These are phyloP conservation scores for Cordyceps cicadae DNA, from an alignment of 2,329 filamentous ascomycete species.

Conservation along the genomic window DNA sequence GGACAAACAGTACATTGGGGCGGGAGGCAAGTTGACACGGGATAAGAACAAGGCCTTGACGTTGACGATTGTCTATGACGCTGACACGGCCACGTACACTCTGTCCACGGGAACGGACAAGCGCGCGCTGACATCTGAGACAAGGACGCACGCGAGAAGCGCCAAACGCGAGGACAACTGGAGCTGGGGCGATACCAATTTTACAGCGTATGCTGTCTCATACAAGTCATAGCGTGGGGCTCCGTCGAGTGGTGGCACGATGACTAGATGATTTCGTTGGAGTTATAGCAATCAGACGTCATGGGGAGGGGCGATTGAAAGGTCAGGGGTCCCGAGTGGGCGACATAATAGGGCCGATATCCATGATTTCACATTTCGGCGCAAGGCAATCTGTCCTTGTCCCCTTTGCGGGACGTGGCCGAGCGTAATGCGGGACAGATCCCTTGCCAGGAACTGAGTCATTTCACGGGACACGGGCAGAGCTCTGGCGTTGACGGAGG, in stretches of 20 bases:
- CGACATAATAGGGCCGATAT: background rate
- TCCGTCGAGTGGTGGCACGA: background rate
- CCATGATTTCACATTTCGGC: too few relatives aligned
- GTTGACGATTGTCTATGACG: constrained; percentile 5
- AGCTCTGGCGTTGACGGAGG: background rate
- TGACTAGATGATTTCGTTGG: background rate
- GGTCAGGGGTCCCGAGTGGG: background rate
- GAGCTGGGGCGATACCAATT: background rate
- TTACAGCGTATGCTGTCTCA: constrained; percentile 3
- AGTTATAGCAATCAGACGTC: background rate
- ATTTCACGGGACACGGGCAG: too few relatives aligned
- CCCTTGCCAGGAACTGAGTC: background rate
- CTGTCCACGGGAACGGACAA: background rate
- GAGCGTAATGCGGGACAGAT: background rate
- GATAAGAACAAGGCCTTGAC: background rate
- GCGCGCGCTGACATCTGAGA: background rate
- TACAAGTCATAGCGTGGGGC: background rate
- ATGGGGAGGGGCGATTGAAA: background rate
- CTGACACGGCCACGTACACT: background rate
- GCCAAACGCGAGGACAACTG: background rate
- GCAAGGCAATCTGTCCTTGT: background rate
- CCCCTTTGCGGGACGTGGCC: background rate
- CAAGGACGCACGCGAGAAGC: background rate
- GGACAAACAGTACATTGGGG: constrained; percentile 18
- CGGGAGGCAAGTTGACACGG: constrained; percentile 9